Evolutionary conservation across 1,139 yeast genomes (phyloP), one percentile per base, ranked within the genome.

Genomic region (Hansenula lynferdii): DNA sequence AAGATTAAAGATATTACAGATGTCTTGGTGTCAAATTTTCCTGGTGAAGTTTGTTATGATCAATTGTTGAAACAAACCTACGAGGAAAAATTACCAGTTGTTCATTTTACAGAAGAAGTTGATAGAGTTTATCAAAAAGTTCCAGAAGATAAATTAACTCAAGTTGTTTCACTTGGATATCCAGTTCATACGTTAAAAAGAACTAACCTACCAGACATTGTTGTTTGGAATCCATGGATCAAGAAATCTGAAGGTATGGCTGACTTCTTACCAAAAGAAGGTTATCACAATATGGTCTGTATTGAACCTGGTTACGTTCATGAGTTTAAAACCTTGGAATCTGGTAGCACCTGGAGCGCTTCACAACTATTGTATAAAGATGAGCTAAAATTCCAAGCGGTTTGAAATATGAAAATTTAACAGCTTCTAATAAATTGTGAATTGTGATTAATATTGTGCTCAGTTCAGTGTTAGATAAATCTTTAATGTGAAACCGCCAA

Each of bases 151-250:
- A 83, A 83, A 49, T 51, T 72, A 4, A 62, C 85, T 31, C 90
- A 81, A 57, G 75, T 79, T 30, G 76, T 80, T 35, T 83, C 79
- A 45, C 67, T 73, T 44, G 94, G 94, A 29, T 72, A 76, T 45
- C 90, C 85, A 5, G 61, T 78, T 38, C 81, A 80, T 57, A 78
- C 83, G 34, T 64, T 89, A 28, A 65, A 74, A 42, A 73, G 95
- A 56, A 64, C 64, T 21, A 80, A 81, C 51, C 68, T 90, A 48
- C 89, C 85, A 3, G 97, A 92, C 57, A 76, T 87, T 18, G 97
- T 92, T 36, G 97, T 92, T 39, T 92, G 98, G 98, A 92, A 92
- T 61, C 98, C 98, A 20, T 92, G 97, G 98, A 69, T 75, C 50
- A 75, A 82, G 39, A 85, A 85, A 60, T 77, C 94, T 18, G 70